Evolutionary conservation across 225 moss, liverwort and hornwort genomes (phyloP), one percentile per base, ranked within the genome.

Genomic region (Marchantia polymorpha): DNA sequence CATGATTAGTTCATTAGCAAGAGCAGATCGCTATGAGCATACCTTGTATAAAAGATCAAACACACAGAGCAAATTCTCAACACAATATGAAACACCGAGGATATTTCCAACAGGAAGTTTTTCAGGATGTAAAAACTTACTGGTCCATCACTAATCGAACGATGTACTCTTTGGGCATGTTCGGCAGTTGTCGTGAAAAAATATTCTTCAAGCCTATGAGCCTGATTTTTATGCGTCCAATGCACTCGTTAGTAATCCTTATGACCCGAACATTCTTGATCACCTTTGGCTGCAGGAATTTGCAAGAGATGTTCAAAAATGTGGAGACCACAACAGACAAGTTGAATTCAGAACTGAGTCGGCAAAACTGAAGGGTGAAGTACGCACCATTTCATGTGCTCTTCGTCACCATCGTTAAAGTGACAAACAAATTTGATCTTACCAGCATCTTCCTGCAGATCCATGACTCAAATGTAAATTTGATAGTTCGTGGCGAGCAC

Each of bases 141-240:
- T 95, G 92, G 80, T 99, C 99, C 99, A 99, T 94, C 86, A 95
- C 91, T 54, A 99, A 89, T 64, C 99, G 93, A 74, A 99, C 93
- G 70, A 99, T 99, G 69, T 99, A 99, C 77, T 95, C 99, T 84
- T 95, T 99, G 9, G 99, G 99, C 99, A 99, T 99, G 75, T 99
- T 99, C 47, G 99, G 99, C 48, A 99, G 89, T 83, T 99, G 99
- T 78, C 93, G 91, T 55, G 99, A 92, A 72, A 95, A 99, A 58
- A 99, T 99, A 66, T 93, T 99, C 86, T 99, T 99, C 84, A 99
- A 82, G 72, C 95, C 99, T 82, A 99, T 95, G 53, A 99, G 91
- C 99, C 95, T 99, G 88, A 6, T 22, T 3, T 47, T 48, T 76
- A 66, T 31, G 49, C 4, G 51, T 23, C n/a, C 4, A 47, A 8